phyloP scores from a whole-genome alignment of 306 rosid species.

The Lupinus albus region DNA sequence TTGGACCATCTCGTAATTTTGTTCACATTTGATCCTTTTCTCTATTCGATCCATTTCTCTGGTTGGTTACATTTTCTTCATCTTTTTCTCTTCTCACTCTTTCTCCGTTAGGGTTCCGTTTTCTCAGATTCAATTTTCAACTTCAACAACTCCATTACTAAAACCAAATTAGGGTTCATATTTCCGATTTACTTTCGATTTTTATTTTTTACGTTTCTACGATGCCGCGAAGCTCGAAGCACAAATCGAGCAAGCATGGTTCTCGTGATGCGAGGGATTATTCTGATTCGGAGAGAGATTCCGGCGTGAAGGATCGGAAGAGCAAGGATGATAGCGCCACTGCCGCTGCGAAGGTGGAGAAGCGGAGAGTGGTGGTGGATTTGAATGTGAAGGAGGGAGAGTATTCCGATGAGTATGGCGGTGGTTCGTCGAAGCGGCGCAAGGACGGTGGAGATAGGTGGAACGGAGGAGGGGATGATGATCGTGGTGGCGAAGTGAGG shows the following conservation, averaged over 20 bases:
- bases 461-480: slow-evolving; percentile 89
- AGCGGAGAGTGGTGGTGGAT: slow-evolving; percentile 60
- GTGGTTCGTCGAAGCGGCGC: slow-evolving; percentile 72
- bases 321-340: slow-evolving; percentile 61
- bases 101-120: slow-evolving; percentile 51
- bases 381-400: slow-evolving; percentile 65
- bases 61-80: not conserved
- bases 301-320: slow-evolving; percentile 75
- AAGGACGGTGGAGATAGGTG: slow-evolving; percentile 86
- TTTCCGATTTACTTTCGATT: slow-evolving; percentile 33
- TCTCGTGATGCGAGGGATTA: slow-evolving; percentile 75
- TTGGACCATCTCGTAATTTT: slow-evolving; percentile 39
- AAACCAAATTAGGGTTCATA: slow-evolving; percentile 51
- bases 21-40: slow-evolving; percentile 51
- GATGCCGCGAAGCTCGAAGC: slow-evolving; percentile 98
- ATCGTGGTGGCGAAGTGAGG: slow-evolving; percentile 57
- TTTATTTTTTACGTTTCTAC: slow-evolving; percentile 32
- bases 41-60: slow-evolving; percentile 39
- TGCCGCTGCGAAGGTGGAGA: slow-evolving; percentile 63
- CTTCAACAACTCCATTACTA: slow-evolving; percentile 24
- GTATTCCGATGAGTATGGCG: slow-evolving; percentile 61
- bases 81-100: slow-evolving; percentile 6
- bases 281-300: slow-evolving; percentile 95
- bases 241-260: slow-evolving; percentile 91
- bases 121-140: slow-evolving; percentile 20